Percentiles rank a stretch among this genome's conserved stretches.
These are phyloP conservation scores for Teunomyces panamensis DNA, from an alignment of 805 yeast species.

Conservation along the genomic window DNA sequence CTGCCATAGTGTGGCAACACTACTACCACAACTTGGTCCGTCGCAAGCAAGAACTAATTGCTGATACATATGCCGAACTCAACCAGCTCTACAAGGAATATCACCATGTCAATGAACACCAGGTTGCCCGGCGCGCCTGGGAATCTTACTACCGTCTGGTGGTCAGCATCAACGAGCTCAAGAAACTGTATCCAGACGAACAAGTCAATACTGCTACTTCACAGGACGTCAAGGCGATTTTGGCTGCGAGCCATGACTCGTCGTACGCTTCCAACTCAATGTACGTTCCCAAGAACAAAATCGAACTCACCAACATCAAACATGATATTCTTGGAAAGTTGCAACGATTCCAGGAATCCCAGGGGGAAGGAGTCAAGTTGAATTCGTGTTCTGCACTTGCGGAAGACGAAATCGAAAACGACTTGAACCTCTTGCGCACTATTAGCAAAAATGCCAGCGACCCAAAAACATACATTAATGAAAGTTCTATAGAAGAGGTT, in stretches of 20 bases:
- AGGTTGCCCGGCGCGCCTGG: constrained; percentile 8
- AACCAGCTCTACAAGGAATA: constrained; percentile 28
- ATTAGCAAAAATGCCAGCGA: constrained; percentile 2
- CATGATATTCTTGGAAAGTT: constrained; percentile 9
- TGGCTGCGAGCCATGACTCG: constrained; percentile 13
- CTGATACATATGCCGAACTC: constrained; percentile 25
- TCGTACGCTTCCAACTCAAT: constrained; percentile 21
- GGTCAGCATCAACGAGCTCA: constrained; percentile 16
- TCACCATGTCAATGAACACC: constrained; percentile 18
- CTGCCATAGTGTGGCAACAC: constrained; percentile 34
- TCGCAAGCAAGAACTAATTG: constrained; percentile 23
- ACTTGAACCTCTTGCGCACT: constrained; percentile 17
- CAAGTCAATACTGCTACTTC: constrained; percentile 5
- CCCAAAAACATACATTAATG: background rate
- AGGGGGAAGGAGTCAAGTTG: constrained; percentile 10
- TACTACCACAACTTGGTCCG: constrained; percentile 23
- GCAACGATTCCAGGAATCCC: background rate
- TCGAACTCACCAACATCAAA: constrained; percentile 32
- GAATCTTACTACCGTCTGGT: constrained; percentile 27
- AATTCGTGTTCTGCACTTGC: constrained; percentile 19
- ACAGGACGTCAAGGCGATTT: constrained; percentile 4
- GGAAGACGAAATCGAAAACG: constrained; percentile 24
- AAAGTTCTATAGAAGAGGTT: constrained; percentile 1
- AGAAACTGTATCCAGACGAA: constrained; percentile 3
- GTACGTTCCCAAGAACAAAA: constrained; percentile 25